phyloP scores from a whole-genome alignment of 2,329 filamentous ascomycete species.

The Ophiosphaerella herpotricha region DNA sequence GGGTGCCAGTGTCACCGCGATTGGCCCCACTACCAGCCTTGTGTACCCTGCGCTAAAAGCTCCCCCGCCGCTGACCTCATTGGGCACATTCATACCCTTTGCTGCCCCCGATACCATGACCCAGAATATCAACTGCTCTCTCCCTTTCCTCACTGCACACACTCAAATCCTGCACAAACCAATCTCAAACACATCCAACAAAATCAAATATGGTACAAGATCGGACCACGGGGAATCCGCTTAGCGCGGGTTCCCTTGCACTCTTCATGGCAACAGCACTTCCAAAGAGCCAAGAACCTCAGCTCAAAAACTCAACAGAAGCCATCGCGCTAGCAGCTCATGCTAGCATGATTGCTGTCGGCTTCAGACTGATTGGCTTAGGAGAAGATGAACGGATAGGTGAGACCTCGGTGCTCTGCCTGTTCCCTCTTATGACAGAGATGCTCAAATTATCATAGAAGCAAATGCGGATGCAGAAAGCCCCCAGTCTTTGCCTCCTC shows the following conservation, averaged over 20 bases:
- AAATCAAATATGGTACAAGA: conserved; percentile 30
- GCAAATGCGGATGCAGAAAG: conserved; percentile 60
- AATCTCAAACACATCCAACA: not conserved
- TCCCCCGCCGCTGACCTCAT: conserved; percentile 31
- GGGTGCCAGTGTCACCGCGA: too few relatives aligned
- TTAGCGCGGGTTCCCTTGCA: conserved; percentile 50
- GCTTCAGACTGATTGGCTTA: conserved; percentile 82
- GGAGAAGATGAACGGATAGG: conserved; percentile 78
- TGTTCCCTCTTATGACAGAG: conserved; percentile 6
- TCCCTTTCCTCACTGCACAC: not conserved
- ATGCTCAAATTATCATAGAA: conserved; percentile 51
- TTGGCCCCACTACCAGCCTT: not conserved
- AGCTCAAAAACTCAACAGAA: conserved; percentile 74
- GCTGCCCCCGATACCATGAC: conserved; percentile 8
- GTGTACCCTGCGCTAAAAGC: conserved; percentile 1
- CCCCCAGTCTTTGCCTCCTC: conserved; percentile 67
- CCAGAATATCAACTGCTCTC: not conserved
- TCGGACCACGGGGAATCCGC: conserved; percentile 47
- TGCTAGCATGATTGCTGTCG: conserved; percentile 78
- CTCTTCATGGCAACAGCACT: conserved; percentile 51
- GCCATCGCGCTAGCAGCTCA: conserved; percentile 83
- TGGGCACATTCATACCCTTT: conserved; percentile 7
- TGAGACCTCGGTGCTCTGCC: conserved; percentile 43
- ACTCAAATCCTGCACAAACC: not conserved
- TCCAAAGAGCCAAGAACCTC: conserved; percentile 44